Evolutionary conservation across 805 yeast genomes (phyloP).

Genomic region (Candida patagonica): DNA sequence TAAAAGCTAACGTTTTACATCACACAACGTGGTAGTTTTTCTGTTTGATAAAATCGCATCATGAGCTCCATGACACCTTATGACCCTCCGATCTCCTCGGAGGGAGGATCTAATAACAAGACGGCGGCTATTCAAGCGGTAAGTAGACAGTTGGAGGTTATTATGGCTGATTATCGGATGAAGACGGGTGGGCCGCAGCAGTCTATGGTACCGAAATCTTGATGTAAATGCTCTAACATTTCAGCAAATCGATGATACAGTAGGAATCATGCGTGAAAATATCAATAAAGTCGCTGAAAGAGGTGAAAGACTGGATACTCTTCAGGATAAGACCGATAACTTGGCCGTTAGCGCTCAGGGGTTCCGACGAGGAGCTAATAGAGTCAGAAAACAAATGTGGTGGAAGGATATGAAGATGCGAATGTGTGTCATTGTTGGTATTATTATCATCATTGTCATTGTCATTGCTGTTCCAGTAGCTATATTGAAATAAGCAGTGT

Average conservation of each 20-base stretch:
- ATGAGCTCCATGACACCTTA: slow-evolving; percentile 79
- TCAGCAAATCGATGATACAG: slow-evolving; percentile 86
- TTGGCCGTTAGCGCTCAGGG: slow-evolving; percentile 89
- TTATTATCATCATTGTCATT: slow-evolving; percentile 60
- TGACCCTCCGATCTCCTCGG: slow-evolving; percentile 74
- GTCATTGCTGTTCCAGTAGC: slow-evolving; percentile 92
- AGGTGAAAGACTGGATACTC: slow-evolving; percentile 86
- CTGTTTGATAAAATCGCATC: slow-evolving; percentile 6
- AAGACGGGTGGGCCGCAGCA: no score
- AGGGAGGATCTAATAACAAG: slow-evolving; percentile 41
- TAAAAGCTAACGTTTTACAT: no score
- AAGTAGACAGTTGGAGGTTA: no score
- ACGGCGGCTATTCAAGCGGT: slow-evolving; percentile 81
- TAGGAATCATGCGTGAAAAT: slow-evolving; percentile 95
- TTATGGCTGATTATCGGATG: no score
- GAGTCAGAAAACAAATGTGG: slow-evolving; percentile 98
- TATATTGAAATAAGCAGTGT: slow-evolving; percentile 40
- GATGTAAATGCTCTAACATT: not conserved
- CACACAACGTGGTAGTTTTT: no score
- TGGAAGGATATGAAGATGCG: slow-evolving; percentile 97
- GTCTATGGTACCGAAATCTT: no score
- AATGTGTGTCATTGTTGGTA: slow-evolving; percentile 72
- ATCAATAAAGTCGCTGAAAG: slow-evolving; percentile 91
- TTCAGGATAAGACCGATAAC: slow-evolving; percentile 89
- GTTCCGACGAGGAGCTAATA: slow-evolving; percentile 92